These are phyloP conservation scores for Berkeleyomyces basicola DNA, from an alignment of 2,329 filamentous ascomycete species.

Conservation along the genomic window DNA sequence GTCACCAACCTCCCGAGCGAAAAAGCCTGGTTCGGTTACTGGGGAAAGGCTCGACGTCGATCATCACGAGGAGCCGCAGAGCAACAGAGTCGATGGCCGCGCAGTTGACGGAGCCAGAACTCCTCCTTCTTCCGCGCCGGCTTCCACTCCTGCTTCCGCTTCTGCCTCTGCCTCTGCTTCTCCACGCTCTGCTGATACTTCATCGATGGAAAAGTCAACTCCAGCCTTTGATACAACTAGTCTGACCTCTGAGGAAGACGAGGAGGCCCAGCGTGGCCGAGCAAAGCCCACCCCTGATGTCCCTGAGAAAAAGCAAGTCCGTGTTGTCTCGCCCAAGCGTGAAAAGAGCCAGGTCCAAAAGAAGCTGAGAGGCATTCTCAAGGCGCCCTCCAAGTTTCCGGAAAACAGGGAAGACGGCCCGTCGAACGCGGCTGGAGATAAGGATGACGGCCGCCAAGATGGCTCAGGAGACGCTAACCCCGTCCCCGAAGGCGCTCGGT, in stretches of 20 bases:
- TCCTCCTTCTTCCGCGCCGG: background rate
- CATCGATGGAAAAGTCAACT: background rate
- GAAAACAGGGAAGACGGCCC: conserved; percentile 40
- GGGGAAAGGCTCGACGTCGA: background rate
- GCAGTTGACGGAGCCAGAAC: background rate
- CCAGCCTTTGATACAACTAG: background rate
- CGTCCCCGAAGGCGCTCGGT: conserved; percentile 63
- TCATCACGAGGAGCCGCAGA: background rate
- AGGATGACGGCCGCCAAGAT: conserved; percentile 86
- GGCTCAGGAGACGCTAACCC: conserved; percentile 35
- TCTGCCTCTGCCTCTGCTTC: background rate
- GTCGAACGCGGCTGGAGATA: conserved; percentile 65
- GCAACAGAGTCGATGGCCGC: background rate
- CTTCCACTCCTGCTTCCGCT: background rate
- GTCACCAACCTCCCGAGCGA: background rate
- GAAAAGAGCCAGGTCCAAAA: conserved; percentile 44
- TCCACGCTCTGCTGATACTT: background rate
- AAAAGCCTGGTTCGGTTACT: background rate
- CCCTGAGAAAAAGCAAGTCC: conserved; percentile 24
- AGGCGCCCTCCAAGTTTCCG: conserved; percentile 67
- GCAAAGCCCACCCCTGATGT: background rate
- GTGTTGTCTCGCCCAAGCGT: conserved; percentile 56
- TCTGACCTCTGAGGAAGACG: background rate
- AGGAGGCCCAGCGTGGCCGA: background rate
- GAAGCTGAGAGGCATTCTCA: conserved; percentile 69